A percentile compares a stretch with the other conserved stretches of the same genome.
phyloP scores from a whole-genome alignment of 1,284 basidiomycete species.

The Ustilago cynodontis region DNA sequence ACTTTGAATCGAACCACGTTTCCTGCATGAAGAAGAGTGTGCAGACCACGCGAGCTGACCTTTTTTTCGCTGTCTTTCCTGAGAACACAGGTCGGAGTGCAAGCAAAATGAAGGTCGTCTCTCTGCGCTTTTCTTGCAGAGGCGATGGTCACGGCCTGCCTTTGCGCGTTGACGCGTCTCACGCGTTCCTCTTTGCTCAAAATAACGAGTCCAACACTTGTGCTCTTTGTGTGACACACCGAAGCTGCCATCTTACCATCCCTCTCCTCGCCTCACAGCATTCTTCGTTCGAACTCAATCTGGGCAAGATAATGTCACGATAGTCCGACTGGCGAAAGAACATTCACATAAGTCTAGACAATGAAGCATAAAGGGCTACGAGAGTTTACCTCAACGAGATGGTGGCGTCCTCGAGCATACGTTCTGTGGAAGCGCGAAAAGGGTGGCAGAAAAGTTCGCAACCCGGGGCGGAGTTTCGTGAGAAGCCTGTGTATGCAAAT shows the following conservation, averaged over 20 bases:
- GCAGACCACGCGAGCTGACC: background rate
- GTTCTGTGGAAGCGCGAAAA: background rate
- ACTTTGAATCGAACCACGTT: background rate
- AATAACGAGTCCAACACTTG: slow-evolving; percentile 2
- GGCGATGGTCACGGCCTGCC: slow-evolving; percentile 3
- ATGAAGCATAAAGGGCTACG: background rate
- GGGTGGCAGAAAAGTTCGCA: background rate
- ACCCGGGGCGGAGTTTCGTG: slow-evolving; percentile 2
- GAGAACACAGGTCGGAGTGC: slow-evolving; percentile 4
- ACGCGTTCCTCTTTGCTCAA: background rate
- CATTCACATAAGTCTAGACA: slow-evolving; percentile 5
- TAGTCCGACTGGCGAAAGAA: slow-evolving; percentile 1
- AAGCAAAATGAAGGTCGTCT: background rate
- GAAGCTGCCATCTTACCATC: background rate
- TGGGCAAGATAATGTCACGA: background rate
- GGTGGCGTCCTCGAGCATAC: slow-evolving; percentile 2
- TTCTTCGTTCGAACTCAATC: background rate
- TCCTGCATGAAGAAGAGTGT: background rate
- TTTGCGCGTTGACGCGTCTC: slow-evolving; percentile 7
- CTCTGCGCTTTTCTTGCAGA: background rate
- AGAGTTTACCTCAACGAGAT: background rate
- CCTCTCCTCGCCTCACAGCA: background rate
- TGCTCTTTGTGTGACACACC: background rate
- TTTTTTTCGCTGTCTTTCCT: too few relatives aligned
- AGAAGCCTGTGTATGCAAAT: slow-evolving; percentile 1